Evolutionary conservation across 441 rosid genomes (phyloP).

Genomic region (Sinapis alba): DNA sequence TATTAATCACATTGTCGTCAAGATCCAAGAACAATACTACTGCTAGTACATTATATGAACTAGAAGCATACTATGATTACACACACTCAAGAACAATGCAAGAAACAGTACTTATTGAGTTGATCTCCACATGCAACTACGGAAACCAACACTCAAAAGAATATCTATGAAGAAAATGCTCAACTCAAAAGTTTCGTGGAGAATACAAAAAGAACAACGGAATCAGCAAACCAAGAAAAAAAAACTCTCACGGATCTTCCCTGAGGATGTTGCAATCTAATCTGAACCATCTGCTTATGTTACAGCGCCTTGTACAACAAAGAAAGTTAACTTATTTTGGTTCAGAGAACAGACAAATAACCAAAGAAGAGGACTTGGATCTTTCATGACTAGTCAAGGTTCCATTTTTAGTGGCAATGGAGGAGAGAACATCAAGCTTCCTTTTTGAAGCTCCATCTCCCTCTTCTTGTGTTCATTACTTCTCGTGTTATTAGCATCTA

Average conservation of each 20-base stretch:
- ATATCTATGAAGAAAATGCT: background rate
- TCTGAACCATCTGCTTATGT: conserved; percentile 23
- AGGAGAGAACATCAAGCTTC: conserved; percentile 56
- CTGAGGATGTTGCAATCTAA: conserved; percentile 9
- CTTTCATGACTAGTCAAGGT: conserved; percentile 40
- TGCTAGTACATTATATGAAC: background rate
- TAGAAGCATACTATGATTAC: background rate
- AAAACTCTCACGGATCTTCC: conserved; percentile 4
- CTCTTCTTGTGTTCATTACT: conserved; percentile 22
- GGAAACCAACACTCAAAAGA: conserved; percentile 6
- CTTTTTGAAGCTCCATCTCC: conserved; percentile 41
- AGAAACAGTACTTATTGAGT: conserved; percentile 3
- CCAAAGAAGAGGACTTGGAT: conserved; percentile 20
- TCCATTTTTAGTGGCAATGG: conserved; percentile 88
- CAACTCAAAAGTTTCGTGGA: background rate
- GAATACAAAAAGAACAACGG: background rate
- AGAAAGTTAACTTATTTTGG: background rate
- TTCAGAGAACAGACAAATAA: conserved; percentile 1
- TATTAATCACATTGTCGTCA: background rate
- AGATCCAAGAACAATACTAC: background rate
- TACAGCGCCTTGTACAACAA: conserved; percentile 22
- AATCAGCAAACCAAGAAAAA: conserved; percentile 15
- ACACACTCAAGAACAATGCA: background rate
- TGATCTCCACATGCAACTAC: background rate
- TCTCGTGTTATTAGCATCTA: conserved; percentile 11